Conservation (phyloP, 169 alveolate genomes). For the Eimeria acervulina region DNA sequence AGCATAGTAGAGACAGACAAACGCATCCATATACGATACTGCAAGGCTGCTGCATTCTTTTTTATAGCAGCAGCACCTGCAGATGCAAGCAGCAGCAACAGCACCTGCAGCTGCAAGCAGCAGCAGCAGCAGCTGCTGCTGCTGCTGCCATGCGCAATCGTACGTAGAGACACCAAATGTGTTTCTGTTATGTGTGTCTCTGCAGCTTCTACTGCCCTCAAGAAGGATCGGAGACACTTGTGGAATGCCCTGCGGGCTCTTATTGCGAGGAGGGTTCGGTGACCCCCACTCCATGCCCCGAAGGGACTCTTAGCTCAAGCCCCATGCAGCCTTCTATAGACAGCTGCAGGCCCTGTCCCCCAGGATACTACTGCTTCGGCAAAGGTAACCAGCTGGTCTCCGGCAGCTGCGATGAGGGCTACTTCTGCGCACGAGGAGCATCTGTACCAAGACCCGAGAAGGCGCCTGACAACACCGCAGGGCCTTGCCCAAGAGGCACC, state of each 20-base stretch:
- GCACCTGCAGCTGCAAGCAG: too few relatives aligned
- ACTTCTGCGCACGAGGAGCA: conserved; percentile 41
- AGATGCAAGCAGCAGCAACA: too few relatives aligned
- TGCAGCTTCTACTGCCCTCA: conserved; percentile 37
- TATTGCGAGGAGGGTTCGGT: conserved; percentile 42
- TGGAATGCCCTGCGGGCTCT: conserved; percentile 57
- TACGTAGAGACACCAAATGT: too few relatives aligned
- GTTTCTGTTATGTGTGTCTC: too few relatives aligned
- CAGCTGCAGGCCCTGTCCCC: conserved; percentile 59
- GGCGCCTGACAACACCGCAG: neutral
- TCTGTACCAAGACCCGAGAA: neutral
- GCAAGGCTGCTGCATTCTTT: too few relatives aligned
- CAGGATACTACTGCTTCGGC: conserved; percentile 13
- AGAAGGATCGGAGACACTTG: neutral
- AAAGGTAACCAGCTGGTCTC: conserved; percentile 8
- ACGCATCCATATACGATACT: too few relatives aligned
- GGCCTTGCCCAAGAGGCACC: conserved; percentile 35
- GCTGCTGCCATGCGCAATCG: too few relatives aligned
- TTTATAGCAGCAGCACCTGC: too few relatives aligned
- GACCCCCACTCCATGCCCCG: conserved; percentile 1
- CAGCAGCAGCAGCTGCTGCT: too few relatives aligned
- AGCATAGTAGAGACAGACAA: neutral
- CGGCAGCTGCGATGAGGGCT: conserved; percentile 51
- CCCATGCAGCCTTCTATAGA: conserved; percentile 16
- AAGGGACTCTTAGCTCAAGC: neutral